Base-by-base conservation (phyloP, 129 eudicot genomes). In the Artemisia annua region DNA sequence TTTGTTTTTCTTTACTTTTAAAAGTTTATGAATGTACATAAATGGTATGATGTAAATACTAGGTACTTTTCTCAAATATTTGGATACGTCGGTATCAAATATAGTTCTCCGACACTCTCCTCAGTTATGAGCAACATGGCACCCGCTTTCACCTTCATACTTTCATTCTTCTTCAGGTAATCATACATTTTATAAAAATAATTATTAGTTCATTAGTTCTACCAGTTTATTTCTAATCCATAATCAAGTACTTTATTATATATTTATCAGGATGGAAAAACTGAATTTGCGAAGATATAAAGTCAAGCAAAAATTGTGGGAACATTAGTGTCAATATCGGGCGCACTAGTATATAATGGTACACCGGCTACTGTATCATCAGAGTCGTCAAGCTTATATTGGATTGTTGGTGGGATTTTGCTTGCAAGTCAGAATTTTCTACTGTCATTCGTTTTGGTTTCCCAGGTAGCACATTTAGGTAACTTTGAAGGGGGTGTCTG, bases 31-130 rank as follows among this genome's bases (percentile, higher is more conserved):
- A n/a, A n/a, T n/a, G n/a, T n/a, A n/a, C 5, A 39, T 57, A 67
- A 68, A 20, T 52, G 59, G 35, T 48, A 19, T 67, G 46, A 3
- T 58, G 78, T 79, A 16, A 43, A 48, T 12, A 4, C 46, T 80
- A 78, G 81, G 75, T 79, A 66, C 69, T n/a, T 63, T 10, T 49
- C 81, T 74, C 87, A 69, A 35, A 7, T 71, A 53, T 57, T 77
- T 51, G 83, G 76, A 50, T 86, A 67, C 26, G 63, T 43, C 22
- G 94, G 89, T 39, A 58, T 85, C 19, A 19, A 68, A 3, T 75
- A 72, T 57, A 80, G 85, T 78, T 85, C 90, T 75, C 96, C 92
- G 19, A 86, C 96, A 2, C 83, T 89, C 43, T 81, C 83, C 11
- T 77, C 96, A 13, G 89, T 87, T 15, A 70, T 82, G 77, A 80